Evolutionary conservation across 1,284 basidiomycete genomes (phyloP).

Genomic region (Leccinum solheimii): DNA sequence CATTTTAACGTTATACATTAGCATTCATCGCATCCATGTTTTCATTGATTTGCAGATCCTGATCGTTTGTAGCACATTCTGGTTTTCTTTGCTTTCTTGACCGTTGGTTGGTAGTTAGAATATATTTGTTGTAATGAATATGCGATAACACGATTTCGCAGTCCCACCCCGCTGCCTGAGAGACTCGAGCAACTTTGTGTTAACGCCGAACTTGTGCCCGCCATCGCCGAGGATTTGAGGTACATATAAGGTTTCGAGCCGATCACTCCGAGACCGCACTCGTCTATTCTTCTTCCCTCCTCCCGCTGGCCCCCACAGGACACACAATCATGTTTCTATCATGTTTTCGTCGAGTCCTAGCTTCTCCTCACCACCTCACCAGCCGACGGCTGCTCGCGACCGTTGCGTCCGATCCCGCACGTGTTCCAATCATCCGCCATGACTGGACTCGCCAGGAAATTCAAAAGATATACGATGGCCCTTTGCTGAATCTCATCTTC

Average conservation of each 20-base stretch:
- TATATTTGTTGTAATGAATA: conserved; percentile 36
- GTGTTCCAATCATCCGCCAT: conserved; percentile 41
- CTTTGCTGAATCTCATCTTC: conserved; percentile 86
- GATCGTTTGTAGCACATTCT: conserved; percentile 40
- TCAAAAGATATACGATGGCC: conserved; percentile 73
- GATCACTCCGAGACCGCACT: not conserved
- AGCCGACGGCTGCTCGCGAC: conserved; percentile 59
- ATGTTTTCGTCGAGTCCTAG: conserved; percentile 7
- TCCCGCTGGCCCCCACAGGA: not conserved
- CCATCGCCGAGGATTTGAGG: not conserved
- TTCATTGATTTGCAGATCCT: conserved; percentile 29
- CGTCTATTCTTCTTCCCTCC: conserved; percentile 6
- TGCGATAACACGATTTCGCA: conserved; percentile 2
- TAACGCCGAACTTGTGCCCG: conserved; percentile 12
- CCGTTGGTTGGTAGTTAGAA: conserved; percentile 19
- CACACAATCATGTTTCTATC: conserved; percentile 15
- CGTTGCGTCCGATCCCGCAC: conserved; percentile 43
- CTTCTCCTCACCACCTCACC: conserved; percentile 16
- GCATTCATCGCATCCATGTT: conserved; percentile 31
- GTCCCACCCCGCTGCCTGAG: conserved; percentile 5
- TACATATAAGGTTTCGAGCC: conserved; percentile 3
- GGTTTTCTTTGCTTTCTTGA: conserved; percentile 26
- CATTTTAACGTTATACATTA: conserved; percentile 36
- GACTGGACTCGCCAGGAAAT: conserved; percentile 74
- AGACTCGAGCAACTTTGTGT: not conserved